Conservation (phyloP, 495 filamentous ascomycete genomes). For the Amorphotheca resinae region DNA sequence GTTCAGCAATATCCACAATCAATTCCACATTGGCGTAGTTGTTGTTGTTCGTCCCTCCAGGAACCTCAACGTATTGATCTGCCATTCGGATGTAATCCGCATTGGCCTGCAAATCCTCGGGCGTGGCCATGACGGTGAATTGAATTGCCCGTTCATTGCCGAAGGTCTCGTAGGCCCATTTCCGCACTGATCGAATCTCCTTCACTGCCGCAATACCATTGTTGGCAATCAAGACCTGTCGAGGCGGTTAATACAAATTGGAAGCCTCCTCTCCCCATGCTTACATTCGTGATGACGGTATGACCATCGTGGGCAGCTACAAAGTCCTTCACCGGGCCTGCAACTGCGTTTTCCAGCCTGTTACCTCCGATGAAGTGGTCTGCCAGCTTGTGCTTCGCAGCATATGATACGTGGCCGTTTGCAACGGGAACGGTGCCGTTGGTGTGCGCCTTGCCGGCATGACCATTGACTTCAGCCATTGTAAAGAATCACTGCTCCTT, state of each 20-base stretch:
- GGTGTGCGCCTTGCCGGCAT: conserved; percentile 7
- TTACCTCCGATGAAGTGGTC: conserved; percentile 96
- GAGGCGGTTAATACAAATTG: not conserved
- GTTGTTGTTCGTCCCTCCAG: conserved; percentile 99
- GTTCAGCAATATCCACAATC: conserved; percentile 98
- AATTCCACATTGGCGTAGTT: conserved; percentile 99
- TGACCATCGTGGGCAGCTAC: conserved; percentile 81
- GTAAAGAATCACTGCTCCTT: conserved; percentile 12
- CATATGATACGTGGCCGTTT: conserved; percentile 44
- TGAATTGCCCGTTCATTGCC: conserved; percentile 97
- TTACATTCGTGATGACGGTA: conserved; percentile 93
- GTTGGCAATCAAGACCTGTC: conserved; percentile 94
- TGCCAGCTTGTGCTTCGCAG: conserved; percentile 67
- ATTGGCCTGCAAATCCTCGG: conserved; percentile 95
- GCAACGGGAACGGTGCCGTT: conserved; percentile 29
- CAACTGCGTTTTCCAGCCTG: conserved; percentile 60
- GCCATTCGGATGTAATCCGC: conserved; percentile 99
- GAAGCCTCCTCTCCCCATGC: conserved; percentile 20
- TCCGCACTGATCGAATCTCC: conserved; percentile 94
- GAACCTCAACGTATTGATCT: conserved; percentile 97
- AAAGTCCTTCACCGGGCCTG: conserved; percentile 87
- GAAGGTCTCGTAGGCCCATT: conserved; percentile 99
- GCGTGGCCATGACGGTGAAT: conserved; percentile 99
- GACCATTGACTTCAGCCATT: conserved; percentile 36
- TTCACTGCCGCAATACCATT: conserved; percentile 99